Evolutionary conservation across 2,329 filamentous ascomycete species (phyloP), one percentile per base, ranked within the genome.

Genomic region (Paecilomyces variotii): DNA sequence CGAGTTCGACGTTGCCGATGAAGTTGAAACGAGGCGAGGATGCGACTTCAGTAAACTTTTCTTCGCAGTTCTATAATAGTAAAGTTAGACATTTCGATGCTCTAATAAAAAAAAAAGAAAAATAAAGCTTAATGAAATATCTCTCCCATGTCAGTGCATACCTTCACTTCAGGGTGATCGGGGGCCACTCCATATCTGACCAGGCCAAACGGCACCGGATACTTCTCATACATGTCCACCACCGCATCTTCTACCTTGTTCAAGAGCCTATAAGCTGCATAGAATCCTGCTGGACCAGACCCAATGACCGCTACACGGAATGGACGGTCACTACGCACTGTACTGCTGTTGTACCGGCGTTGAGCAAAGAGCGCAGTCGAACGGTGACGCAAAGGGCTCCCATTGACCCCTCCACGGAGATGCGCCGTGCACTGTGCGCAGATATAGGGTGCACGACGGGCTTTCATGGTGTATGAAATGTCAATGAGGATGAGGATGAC

Each of bases 111-210:
- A 19, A 2, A 34, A 34, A 45, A 19, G 1, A 1, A 19, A 2
- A 34, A 34, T 34, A 12, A 10, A 11, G 9, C 5, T 19, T 3
- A 19, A 45, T 24, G n/a, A n/a, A 9, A 45, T 19, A 45, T 45
- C 1, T 19, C n/a, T n/a, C 34, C 9, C 14, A 45, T n/a, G 14
- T 1, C 4, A 45, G 24, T 26, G 58, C 76, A 60, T 77, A 94
- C 91, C 85, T 99, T 99, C 65, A 99, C 94, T 77, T 99, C 93
- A 0, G 94, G 93, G 75, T 99, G 94, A 72, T 99, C 94, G 4
- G 94, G 94, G n/a, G 94, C 95, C 59, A 99, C 94, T 7, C 94
- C 94, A 70, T 94, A 96, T 57, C 94, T 83, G 55, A 96, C 92
- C 57, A 99, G 82, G 0, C 94, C 94, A 70, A 90, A 99, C 0